Conservation (phyloP, 148 eudicot species). For the Vaccinium corymbosum region DNA sequence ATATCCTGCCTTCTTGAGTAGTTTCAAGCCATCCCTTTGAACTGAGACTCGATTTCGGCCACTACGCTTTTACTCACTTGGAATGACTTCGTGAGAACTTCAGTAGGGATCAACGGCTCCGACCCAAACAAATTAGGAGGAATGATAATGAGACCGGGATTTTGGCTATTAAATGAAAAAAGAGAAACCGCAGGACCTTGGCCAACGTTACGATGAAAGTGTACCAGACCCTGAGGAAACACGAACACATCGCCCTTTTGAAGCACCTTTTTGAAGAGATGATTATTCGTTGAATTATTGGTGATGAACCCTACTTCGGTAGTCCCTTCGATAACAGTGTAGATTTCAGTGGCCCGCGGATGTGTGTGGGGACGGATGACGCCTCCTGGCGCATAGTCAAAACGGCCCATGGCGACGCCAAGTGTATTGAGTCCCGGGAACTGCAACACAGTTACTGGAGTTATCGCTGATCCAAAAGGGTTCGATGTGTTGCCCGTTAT, state of each 20-base stretch:
- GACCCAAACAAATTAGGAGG: constrained; percentile 16
- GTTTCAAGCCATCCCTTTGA: neutral
- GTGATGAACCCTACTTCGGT: too few species aligned
- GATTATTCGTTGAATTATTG: too few species aligned
- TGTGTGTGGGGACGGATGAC: too few species aligned
- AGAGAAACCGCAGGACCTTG: neutral
- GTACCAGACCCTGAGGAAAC: constrained; percentile 16
- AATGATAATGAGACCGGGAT: constrained; percentile 11
- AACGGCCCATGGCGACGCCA: too few species aligned
- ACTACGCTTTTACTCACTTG: constrained; percentile 2
- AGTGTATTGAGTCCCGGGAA: too few species aligned
- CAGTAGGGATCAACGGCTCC: constrained; percentile 3
- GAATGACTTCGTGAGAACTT: constrained; percentile 20
- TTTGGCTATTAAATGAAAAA: constrained; percentile 15
- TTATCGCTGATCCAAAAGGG: too few species aligned
- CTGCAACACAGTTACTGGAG: too few species aligned
- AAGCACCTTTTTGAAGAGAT: neutral
- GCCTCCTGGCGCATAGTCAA: too few species aligned
- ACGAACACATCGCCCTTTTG: constrained; percentile 26
- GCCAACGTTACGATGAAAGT: constrained; percentile 4
- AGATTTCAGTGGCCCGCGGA: too few species aligned
- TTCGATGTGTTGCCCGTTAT: too few species aligned
- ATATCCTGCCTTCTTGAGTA: too few species aligned
- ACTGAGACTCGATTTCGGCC: neutral
- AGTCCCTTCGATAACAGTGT: too few species aligned